phyloP scores from a whole-genome alignment of 441 rosid genomes.

The Rhodomyrtus psidioides region DNA sequence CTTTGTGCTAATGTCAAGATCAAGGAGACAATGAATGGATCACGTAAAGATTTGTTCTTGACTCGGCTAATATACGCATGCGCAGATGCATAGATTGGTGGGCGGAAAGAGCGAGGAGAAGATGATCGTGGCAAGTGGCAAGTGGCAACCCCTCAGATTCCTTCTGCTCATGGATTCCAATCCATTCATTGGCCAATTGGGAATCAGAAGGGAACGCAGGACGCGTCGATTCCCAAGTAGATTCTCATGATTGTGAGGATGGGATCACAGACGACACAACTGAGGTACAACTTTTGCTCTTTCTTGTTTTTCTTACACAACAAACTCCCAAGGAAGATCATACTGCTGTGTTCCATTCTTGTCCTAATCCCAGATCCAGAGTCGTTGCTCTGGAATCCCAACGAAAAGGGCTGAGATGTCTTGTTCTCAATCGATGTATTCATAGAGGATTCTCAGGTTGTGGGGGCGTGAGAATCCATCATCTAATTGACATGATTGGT shows the following conservation, averaged over 20 bases:
- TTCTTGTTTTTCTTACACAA: not conserved
- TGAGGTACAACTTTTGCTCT: not conserved
- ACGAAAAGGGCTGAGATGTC: not conserved
- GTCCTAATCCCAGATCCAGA: not conserved
- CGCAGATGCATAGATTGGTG: not conserved
- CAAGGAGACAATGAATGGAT: not conserved
- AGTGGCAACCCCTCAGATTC: not conserved
- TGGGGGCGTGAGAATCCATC: not conserved
- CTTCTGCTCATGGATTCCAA: not conserved
- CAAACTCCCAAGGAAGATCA: not conserved
- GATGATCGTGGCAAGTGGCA: not conserved
- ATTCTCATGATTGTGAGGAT: not conserved
- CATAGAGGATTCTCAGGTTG: not conserved
- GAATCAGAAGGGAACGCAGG: not conserved
- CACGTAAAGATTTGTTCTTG: not conserved
- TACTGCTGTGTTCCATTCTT: not conserved
- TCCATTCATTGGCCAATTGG: not conserved
- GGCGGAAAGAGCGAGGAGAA: not conserved
- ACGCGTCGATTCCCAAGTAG: not conserved
- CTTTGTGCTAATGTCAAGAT: not conserved
- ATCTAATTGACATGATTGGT: not conserved
- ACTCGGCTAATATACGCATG: not conserved
- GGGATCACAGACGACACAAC: not conserved
- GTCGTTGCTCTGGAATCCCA: not conserved
- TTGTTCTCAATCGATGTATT: not conserved